Conservation (phyloP, 768 basidiomycete species). For the Dioszegia hungarica region DNA sequence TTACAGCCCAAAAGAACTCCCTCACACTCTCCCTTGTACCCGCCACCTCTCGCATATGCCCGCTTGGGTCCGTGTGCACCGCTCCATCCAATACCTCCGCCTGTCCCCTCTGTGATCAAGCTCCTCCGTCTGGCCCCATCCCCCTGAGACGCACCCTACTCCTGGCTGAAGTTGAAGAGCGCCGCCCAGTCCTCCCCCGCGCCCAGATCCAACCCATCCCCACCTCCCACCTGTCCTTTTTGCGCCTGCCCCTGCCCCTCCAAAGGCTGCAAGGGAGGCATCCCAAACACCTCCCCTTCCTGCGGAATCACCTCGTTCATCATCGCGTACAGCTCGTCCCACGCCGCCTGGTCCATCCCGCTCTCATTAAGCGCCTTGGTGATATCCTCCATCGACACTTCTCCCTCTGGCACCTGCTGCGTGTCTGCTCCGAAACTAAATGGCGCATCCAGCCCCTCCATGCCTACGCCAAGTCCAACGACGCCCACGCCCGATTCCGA, state of each 20-base stretch:
- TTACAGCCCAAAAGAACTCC: not conserved
- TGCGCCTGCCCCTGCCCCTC: too few relatives aligned
- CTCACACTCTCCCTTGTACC: not conserved
- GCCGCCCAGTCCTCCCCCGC: not conserved
- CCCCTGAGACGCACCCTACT: not conserved
- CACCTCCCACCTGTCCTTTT: too few relatives aligned
- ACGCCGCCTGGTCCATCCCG: slow-evolving; percentile 8
- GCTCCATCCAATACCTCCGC: too few relatives aligned
- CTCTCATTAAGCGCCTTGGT: slow-evolving; percentile 4
- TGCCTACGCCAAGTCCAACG: not conserved
- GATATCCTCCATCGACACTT: slow-evolving; percentile 6
- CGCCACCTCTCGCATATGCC: too few relatives aligned
- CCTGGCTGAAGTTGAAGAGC: not conserved
- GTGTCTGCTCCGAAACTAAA: too few relatives aligned
- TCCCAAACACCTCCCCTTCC: too few relatives aligned
- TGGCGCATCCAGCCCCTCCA: not conserved
- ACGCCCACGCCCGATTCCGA: too few relatives aligned
- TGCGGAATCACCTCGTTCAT: not conserved
- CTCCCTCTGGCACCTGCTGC: too few relatives aligned
- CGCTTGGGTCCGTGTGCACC: too few relatives aligned
- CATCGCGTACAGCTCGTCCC: slow-evolving; percentile 3
- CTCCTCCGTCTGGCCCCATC: too few relatives aligned
- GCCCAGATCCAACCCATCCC: not conserved
- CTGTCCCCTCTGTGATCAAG: too few relatives aligned
- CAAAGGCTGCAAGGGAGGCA: too few relatives aligned